Percentiles rank a stretch among this genome's conserved stretches.
Evolutionary conservation across 2,329 filamentous ascomycete species (phyloP).

Genomic region (Metarhizium robertsii): DNA sequence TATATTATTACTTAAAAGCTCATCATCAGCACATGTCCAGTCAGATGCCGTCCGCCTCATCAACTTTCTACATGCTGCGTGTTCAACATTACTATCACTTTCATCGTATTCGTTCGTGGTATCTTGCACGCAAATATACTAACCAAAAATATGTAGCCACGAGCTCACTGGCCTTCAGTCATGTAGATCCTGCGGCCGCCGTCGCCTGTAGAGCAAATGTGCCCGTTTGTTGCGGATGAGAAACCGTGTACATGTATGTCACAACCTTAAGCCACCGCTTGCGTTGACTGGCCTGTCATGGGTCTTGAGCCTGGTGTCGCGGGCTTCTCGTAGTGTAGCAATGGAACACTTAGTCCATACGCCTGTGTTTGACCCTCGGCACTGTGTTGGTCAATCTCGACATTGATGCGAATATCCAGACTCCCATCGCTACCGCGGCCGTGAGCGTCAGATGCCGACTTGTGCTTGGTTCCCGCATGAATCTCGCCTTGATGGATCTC

Average conservation of each 20-base stretch:
- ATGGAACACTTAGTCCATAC: constrained; percentile 82
- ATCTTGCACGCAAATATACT: not conserved
- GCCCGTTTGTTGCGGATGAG: not conserved
- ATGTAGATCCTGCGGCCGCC: not conserved
- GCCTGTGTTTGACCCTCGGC: constrained; percentile 68
- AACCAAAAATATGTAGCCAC: not conserved
- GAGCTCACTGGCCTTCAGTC: not conserved
- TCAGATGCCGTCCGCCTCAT: not conserved
- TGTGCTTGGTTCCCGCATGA: constrained; percentile 69
- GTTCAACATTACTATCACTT: not conserved
- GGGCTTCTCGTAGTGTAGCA: constrained; percentile 36
- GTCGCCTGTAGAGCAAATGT: not conserved
- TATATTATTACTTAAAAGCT: not conserved
- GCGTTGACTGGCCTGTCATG: not conserved
- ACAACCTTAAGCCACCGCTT: not conserved
- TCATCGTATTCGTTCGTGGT: not conserved
- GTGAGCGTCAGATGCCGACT: constrained; percentile 52
- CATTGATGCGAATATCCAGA: constrained; percentile 75
- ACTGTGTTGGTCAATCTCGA: constrained; percentile 81
- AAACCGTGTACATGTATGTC: not conserved
- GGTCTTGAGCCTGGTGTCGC: constrained; percentile 11
- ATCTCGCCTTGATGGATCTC: constrained; percentile 68
- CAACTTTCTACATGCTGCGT: not conserved
- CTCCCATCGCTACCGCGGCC: constrained; percentile 47
- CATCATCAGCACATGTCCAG: too few species aligned